These are phyloP conservation scores for Macaranga tanarius DNA, from an alignment of 441 rosid species.

Conservation along the genomic window DNA sequence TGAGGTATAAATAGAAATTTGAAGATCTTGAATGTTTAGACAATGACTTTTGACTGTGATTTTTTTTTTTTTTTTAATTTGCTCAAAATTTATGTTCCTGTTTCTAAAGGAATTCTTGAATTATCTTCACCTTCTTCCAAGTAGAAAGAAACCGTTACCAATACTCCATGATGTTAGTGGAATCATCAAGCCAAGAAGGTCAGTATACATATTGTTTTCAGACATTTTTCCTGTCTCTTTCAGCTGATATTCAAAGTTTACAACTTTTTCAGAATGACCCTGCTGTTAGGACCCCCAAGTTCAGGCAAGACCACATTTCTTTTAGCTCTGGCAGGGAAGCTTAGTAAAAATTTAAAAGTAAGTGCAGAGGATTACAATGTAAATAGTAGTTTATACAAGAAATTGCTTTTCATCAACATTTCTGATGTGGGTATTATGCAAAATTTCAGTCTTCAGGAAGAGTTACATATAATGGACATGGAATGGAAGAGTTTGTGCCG, in stretches of 20 bases:
- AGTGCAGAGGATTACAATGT: constrained; percentile 5
- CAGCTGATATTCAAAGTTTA: background rate
- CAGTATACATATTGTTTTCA: background rate
- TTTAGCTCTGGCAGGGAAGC: constrained; percentile 57
- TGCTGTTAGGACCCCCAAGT: constrained; percentile 68
- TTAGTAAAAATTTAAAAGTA: constrained; percentile 44
- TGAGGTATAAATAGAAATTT: constrained; percentile 33
- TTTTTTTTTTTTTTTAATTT: too few relatives aligned
- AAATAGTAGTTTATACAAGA: constrained; percentile 7
- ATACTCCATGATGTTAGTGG: constrained; percentile 64
- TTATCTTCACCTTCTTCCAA: constrained; percentile 49
- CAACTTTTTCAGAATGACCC: constrained; percentile 39
- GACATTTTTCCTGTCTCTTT: background rate
- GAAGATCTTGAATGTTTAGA: background rate
- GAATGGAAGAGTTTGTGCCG: constrained; percentile 26
- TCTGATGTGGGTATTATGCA: background rate
- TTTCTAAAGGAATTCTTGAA: constrained; percentile 35
- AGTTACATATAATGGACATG: constrained; percentile 25
- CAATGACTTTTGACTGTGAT: too few relatives aligned
- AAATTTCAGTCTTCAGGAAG: constrained; percentile 26
- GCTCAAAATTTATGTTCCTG: background rate
- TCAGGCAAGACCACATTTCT: constrained; percentile 68
- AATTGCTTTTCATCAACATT: background rate
- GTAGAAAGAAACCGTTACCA: constrained; percentile 47
- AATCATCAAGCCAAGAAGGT: constrained; percentile 67